Base-by-base conservation (phyloP, 495 filamentous ascomycete species). In the Tuber aestivum region DNA sequence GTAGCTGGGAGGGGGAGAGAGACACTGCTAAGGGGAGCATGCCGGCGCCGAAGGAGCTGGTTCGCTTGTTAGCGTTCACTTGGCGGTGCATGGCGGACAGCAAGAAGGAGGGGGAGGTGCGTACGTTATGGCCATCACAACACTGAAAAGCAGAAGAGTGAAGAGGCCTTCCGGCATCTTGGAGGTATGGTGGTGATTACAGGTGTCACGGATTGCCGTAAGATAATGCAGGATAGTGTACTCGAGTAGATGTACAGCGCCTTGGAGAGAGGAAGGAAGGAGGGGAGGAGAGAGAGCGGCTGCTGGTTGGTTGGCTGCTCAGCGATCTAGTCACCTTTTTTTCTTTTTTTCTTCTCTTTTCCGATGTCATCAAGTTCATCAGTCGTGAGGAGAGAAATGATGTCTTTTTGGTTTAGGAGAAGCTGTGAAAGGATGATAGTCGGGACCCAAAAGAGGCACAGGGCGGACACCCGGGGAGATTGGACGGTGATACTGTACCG, bases 41-140 rank as follows among this genome's bases (percentile, higher is more conserved):
- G 85, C 95, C 95, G 81, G 96, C 94, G 71, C 97, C 88, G 83
- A 99, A 97, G 75, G 95, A 99, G 78, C 96, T 99, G 81, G 77
- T 71, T 75, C 4, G 72, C 76, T 79, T 50, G 72, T 81, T 72
- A 82, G 79, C 35, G 75, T 83, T 77, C 83, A 71, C 79, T 79
- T 77, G 74, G 74, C 81, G 74, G 69, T 79, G 70, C 38, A 72
- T 69, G 41, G 50, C 16, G 40, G 32, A 69, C 41, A 45, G 41
- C 12, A 23, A 44, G 69, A 69, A 21, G 42, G 56, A 41, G 56
- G 70, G 71, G 76, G 70, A 27, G 41, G 42, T 40, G 87, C 90
- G 85, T 89, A 97, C 95, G 95, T 94, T 82, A 94, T 86, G 79
- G 94, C 94, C 95, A 99, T 99, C 80, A 97, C 91, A 82, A 92